Evolutionary conservation across 306 rosid genomes (phyloP).

Genomic region (Casuarina cunninghamiana): DNA sequence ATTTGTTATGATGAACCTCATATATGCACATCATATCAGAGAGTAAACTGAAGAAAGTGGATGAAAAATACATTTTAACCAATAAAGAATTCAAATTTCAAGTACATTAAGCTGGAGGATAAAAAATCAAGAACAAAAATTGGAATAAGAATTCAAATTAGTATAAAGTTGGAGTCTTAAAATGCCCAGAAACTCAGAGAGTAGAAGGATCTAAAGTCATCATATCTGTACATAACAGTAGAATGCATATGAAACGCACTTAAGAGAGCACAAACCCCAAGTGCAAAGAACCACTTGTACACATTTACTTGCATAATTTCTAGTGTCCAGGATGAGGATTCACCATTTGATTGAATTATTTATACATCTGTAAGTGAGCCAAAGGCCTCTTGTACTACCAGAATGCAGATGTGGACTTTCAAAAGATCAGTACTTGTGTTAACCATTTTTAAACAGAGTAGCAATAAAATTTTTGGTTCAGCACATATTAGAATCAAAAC

Average conservation of each 20-base stretch:
- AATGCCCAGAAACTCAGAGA: background rate
- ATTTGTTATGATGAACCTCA: background rate
- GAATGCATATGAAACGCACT: background rate
- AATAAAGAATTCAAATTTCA: background rate
- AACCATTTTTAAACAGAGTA: background rate
- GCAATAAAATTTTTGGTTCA: slow-evolving; percentile 1
- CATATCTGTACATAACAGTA: background rate
- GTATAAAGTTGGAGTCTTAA: background rate
- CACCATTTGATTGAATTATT: background rate
- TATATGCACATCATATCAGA: background rate
- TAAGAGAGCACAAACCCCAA: background rate
- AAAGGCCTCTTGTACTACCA: background rate
- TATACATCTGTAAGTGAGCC: background rate
- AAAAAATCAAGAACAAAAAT: background rate
- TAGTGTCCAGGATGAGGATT: background rate
- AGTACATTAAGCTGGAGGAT: background rate
- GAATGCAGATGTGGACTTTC: background rate
- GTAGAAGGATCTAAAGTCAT: background rate
- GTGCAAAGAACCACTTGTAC: background rate
- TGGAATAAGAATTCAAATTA: background rate
- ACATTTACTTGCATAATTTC: background rate
- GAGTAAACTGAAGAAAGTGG: background rate
- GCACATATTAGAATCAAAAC: background rate
- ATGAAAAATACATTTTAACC: background rate
- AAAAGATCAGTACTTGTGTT: background rate